Base-by-base conservation (phyloP, 169 alveolate genomes). In the Cryptosporidium meleagridis region DNA sequence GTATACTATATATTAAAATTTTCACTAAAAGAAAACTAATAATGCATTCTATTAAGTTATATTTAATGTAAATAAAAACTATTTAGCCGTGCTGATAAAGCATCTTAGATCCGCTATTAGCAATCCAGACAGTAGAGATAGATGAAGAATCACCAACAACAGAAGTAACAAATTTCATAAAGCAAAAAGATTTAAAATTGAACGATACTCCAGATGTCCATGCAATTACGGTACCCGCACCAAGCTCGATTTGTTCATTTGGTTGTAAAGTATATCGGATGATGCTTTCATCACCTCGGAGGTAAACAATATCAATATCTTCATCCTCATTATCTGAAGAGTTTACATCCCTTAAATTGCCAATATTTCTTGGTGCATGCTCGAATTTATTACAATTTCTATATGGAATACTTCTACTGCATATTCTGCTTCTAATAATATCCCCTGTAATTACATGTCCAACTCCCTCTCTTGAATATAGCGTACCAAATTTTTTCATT, bases 381-480 rank as follows among this genome's bases (percentile, higher is more conserved):
- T 80, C 89, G 23, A 80, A 80, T 62, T 80, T 80, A 31, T 80
- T 80, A 31, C 89, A 80, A 80, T 80, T 80, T 80, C 75, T 80
- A 67, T 80, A 80, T 16, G 89, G 89, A 26, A 80, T 80, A 6
- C 69, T 62, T 44, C 75, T 21, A 41, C 89, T 80, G 16, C 89
- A 62, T 44, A 80, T 26, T 59, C 89, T 37, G 68, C 80, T 65
- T 62, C 89, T 80, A 23, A 65, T 80, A 18, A 80, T 62, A 23
- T 80, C 89, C 0, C 89, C 89, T n/a, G 89, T 80, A 29, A 80
- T 62, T 67, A 80, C 89, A 59, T 80, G 89, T 16, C 89, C 89
- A 35, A 80, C 89, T 33, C 89, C 89, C 62, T 80, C 89, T 65
- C 89, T 80, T 44, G 89, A 62, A 80, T 80, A 80, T 59, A 80